Evolutionary conservation across 2,329 filamentous ascomycete genomes (phyloP), one percentile per base, ranked within the genome.

Genomic region (Didymella segeticola): DNA sequence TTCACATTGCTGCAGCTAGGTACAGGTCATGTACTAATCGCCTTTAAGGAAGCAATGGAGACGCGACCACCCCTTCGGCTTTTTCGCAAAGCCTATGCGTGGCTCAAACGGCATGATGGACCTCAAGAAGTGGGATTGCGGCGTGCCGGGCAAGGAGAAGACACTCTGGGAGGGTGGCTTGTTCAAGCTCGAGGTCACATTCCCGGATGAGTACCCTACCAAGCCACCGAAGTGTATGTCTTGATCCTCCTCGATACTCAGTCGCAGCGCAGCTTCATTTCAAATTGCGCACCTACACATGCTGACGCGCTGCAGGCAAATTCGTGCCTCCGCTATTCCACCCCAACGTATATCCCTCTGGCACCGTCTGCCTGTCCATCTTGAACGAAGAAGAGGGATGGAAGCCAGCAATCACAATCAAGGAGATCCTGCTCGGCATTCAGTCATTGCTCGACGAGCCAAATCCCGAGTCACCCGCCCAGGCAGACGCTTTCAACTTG

Each of bases 361-460:
- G 95, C 63, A 99, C 95, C 41, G 95, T 99, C 58, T 99, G 95
- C 73, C 84, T 99, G 19, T 96, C 91, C 23, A 99, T 99, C 63
- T 79, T 99, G 62, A 99, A 98, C 78, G 96, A 99, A 75, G 95
- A 99, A 68, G 95, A 99, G 75, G 93, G 90, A 6, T 99, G 96
- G 95, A 96, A 96, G 76, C 96, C 95, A 1, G 93, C 95, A 6
- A 99, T 99, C 70, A 99, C 95, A 0, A 91, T 99, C 75, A 98
- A 97, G 79, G 92, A 98, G 78, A 98, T 99, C 60, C 84, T 98
- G 5, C 83, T 98, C 1, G 95, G 95, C 42, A 96, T 99, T 53
- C 95, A 99, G 76, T 93, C 96, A 67, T 85, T 99, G 1, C 86
- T 99, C 33, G 89, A 99, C 74, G 93, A 97, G 68, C 95, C 96